phyloP scores from a whole-genome alignment of 208 protist species.

The Leishmania gerbilli region DNA sequence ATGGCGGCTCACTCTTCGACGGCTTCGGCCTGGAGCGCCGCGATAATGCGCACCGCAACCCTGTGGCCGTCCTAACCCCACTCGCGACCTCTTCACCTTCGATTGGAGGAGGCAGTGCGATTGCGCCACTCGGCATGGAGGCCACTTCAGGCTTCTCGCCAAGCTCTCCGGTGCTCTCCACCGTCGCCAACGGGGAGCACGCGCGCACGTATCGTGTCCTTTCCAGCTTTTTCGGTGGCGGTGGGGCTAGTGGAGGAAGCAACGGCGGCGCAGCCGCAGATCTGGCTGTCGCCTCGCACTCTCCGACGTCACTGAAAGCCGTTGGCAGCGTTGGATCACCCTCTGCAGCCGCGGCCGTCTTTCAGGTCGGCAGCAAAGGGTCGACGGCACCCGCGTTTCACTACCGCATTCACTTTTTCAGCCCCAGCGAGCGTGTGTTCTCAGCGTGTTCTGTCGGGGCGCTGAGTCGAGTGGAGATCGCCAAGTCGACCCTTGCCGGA shows the following conservation, averaged over 20 bases:
- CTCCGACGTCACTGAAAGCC: not conserved
- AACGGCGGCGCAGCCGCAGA: not conserved
- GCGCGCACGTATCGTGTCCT: slow-evolving; percentile 21
- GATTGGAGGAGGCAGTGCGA: not conserved
- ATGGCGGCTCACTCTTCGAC: slow-evolving; percentile 79
- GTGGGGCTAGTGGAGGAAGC: not conserved
- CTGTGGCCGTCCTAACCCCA: slow-evolving; percentile 25
- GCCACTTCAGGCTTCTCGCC: not conserved
- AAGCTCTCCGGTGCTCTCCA: slow-evolving; percentile 11
- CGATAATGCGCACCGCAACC: slow-evolving; percentile 27
- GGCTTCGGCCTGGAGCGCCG: slow-evolving; percentile 76
- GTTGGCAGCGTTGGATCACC: not conserved
- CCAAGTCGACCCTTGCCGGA: slow-evolving; percentile 35
- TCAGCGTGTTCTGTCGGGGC: slow-evolving; percentile 75
- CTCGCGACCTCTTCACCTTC: slow-evolving; percentile 19
- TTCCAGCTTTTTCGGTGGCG: slow-evolving; percentile 1
- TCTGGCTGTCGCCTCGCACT: not conserved
- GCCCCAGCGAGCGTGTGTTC: slow-evolving; percentile 75
- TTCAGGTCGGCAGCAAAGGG: slow-evolving; percentile 27
- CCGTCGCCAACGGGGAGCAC: not conserved
- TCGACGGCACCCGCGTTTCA: slow-evolving; percentile 46
- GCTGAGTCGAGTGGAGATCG: slow-evolving; percentile 66
- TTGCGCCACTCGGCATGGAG: not conserved
- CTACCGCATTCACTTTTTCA: slow-evolving; percentile 66
- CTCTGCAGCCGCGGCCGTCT: not conserved